These are phyloP conservation scores for Candida fluviatilis DNA, from an alignment of 805 yeast genomes.

Conservation along the genomic window DNA sequence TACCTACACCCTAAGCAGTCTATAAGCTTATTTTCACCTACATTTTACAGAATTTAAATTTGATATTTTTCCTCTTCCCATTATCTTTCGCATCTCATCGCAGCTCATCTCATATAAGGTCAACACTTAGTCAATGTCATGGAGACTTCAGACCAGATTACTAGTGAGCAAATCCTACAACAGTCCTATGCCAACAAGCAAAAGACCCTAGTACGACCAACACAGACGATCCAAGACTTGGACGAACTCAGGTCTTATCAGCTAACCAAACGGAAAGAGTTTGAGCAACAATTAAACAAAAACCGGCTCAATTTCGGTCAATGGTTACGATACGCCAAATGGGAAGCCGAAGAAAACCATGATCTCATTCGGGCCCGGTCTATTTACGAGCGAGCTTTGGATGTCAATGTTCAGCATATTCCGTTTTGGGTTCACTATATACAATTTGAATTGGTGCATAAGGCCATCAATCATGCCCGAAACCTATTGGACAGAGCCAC, in stretches of 20 bases:
- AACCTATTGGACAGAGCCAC: constrained; percentile 79
- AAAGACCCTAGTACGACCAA: constrained; percentile 22
- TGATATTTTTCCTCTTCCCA: too few species aligned
- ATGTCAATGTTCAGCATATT: constrained; percentile 68
- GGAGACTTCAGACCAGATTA: constrained; percentile 19
- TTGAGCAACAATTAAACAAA: constrained; percentile 80
- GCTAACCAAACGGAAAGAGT: constrained; percentile 72
- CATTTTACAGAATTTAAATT: too few species aligned
- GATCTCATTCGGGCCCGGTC: constrained; percentile 81
- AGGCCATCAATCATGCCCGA: constrained; percentile 83
- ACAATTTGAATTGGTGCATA: constrained; percentile 66
- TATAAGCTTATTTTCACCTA: too few species aligned
- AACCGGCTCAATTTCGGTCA: constrained; percentile 79
- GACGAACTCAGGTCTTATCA: constrained; percentile 80
- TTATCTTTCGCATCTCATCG: not conserved
- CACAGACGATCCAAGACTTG: constrained; percentile 50
- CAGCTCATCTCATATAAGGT: not conserved
- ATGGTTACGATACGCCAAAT: constrained; percentile 89
- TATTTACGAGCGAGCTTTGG: constrained; percentile 80
- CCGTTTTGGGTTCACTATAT: constrained; percentile 86
- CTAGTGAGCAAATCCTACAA: constrained; percentile 34
- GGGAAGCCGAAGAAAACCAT: constrained; percentile 73
- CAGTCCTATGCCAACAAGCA: constrained; percentile 29
- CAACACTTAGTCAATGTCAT: not conserved
- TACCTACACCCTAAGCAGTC: too few species aligned